phyloP scores from a whole-genome alignment of 352 stramenopile genomes.

The Phytopythium litorale region DNA sequence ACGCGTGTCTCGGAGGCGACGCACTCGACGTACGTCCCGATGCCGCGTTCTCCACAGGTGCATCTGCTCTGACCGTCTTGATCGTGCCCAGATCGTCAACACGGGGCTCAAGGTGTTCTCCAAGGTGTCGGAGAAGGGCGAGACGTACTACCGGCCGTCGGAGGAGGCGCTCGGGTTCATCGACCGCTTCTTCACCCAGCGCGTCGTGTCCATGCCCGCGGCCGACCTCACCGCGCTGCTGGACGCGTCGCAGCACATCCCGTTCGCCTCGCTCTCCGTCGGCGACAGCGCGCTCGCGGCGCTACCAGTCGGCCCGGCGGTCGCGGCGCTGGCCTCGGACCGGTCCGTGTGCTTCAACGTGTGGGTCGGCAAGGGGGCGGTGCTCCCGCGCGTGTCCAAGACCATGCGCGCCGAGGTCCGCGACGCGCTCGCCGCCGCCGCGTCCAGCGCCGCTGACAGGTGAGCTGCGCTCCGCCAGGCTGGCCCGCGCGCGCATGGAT shows the following conservation, averaged over 20 bases:
- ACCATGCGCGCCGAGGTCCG: constrained; percentile 52
- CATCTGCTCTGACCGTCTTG: neutral
- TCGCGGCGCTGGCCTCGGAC: constrained; percentile 42
- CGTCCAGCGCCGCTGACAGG: neutral
- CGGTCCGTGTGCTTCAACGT: constrained; percentile 63
- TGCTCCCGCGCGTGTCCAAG: constrained; percentile 78
- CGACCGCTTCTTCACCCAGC: constrained; percentile 85
- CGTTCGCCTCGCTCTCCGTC: constrained; percentile 39
- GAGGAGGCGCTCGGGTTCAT: constrained; percentile 87
- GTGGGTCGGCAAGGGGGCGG: constrained; percentile 66
- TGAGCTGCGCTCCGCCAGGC: neutral
- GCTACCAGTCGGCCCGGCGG: constrained; percentile 48
- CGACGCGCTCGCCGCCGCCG: constrained; percentile 22
- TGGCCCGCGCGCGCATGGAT: constrained; percentile 36
- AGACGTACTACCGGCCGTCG: constrained; percentile 81
- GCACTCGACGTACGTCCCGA: constrained; percentile 45
- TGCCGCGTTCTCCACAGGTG: neutral
- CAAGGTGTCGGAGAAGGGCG: constrained; percentile 59
- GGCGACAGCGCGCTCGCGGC: constrained; percentile 26
- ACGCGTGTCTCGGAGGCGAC: constrained; percentile 60
- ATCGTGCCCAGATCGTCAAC: constrained; percentile 79
- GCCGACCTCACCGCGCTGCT: constrained; percentile 51
- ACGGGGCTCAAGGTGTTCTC: constrained; percentile 89
- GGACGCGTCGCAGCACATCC: constrained; percentile 45
- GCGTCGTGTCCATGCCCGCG: constrained; percentile 39